Conservation (phyloP, 768 basidiomycete genomes). For the Hygrophorus russula region DNA sequence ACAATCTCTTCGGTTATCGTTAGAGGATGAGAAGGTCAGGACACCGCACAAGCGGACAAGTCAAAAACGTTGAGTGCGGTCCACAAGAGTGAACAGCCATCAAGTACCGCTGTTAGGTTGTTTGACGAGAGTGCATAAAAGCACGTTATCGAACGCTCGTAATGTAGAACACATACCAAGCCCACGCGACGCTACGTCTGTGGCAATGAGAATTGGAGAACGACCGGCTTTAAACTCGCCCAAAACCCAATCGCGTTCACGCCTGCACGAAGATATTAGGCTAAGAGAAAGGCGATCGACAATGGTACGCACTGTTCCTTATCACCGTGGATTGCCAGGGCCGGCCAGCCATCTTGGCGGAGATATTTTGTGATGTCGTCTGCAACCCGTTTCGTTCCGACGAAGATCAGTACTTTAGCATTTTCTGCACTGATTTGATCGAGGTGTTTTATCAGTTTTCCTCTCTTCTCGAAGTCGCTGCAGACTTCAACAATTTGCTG, state of each 20-base stretch:
- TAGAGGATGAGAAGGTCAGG: conserved; percentile 12
- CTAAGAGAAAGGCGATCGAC: neutral
- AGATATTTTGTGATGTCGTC: conserved; percentile 98
- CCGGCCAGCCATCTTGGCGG: conserved; percentile 99
- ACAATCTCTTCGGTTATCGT: neutral
- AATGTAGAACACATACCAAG: conserved; percentile 75
- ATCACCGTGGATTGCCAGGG: conserved; percentile 97
- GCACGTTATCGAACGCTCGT: conserved; percentile 27
- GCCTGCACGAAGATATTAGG: conserved; percentile 30
- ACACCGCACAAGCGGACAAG: conserved; percentile 16
- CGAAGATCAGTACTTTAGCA: conserved; percentile 98
- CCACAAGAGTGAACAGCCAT: neutral
- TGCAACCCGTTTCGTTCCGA: conserved; percentile 93
- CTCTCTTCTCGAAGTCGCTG: conserved; percentile 96
- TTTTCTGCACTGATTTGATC: conserved; percentile 95
- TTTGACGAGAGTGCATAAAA: neutral
- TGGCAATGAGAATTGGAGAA: conserved; percentile 95
- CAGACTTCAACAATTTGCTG: conserved; percentile 92
- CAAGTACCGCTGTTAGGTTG: neutral
- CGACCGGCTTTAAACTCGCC: conserved; percentile 97
- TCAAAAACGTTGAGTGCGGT: conserved; percentile 9
- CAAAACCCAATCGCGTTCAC: conserved; percentile 98
- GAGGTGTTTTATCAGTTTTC: conserved; percentile 92
- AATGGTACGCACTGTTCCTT: conserved; percentile 77
- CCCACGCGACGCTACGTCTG: conserved; percentile 98